A percentile compares a stretch with the other conserved stretches of the same genome.
Evolutionary conservation across 2,329 filamentous ascomycete genomes (phyloP).

Genomic region (Didymellaceae sp.): DNA sequence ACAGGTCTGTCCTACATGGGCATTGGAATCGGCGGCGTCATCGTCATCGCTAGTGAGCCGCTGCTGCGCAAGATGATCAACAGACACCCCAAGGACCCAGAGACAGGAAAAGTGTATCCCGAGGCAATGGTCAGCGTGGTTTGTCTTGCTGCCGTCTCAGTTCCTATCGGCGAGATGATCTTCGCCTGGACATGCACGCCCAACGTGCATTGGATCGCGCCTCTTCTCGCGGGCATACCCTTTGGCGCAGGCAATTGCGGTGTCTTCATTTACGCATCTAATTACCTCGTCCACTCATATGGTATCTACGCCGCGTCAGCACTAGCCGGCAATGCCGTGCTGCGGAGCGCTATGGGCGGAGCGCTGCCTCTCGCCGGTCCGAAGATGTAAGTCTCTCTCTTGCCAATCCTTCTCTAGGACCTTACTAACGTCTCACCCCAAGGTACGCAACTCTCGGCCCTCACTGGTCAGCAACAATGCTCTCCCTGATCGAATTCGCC

Average conservation of each 20-base stretch:
- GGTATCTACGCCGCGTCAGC: slow-evolving; percentile 83
- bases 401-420: neutral
- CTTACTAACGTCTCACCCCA: slow-evolving; percentile 3
- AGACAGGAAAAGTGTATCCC: slow-evolving; percentile 74
- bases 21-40: slow-evolving; percentile 63
- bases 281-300: slow-evolving; percentile 80
- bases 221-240: slow-evolving; percentile 77
- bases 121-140: slow-evolving; percentile 84
- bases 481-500: slow-evolving; percentile 74
- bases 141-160: slow-evolving; percentile 75
- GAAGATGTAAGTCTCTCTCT: slow-evolving; percentile 56
- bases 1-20: slow-evolving; percentile 81
- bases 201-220: slow-evolving; percentile 80
- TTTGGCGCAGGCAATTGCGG: slow-evolving; percentile 79
- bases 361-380: slow-evolving; percentile 77
- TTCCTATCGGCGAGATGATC: slow-evolving; percentile 79
- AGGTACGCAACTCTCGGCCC: slow-evolving; percentile 70
- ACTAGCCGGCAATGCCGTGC: slow-evolving; percentile 78
- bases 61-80: slow-evolving; percentile 80
- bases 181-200: slow-evolving; percentile 80
- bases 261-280: slow-evolving; percentile 82
- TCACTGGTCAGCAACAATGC: slow-evolving; percentile 79
- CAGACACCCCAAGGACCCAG: slow-evolving; percentile 73
- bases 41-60: slow-evolving; percentile 65
- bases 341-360: slow-evolving; percentile 77